Base-by-base conservation (phyloP, 441 rosid genomes). In the Euphorbia schlechtendalii region DNA sequence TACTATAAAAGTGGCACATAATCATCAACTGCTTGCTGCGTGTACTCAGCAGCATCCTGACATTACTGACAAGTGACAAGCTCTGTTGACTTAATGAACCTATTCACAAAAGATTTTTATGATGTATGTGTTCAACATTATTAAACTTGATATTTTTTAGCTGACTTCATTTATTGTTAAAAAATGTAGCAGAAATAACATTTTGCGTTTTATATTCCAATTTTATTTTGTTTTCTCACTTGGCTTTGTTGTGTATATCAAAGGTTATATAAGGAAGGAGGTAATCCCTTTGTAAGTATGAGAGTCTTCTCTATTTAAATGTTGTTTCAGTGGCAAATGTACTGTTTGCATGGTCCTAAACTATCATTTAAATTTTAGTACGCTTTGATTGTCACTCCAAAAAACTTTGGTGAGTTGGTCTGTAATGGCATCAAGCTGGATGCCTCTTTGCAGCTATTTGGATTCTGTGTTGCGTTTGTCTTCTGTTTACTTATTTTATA, bases 171-270 rank as follows among this genome's bases (percentile, higher is more conserved):
- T 54, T 7, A 54, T 30, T 43, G 27, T 3, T 13, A 21, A 53
- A 40, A 28, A 32, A 24, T 8, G 3, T 3, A 6, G 27, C 45
- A 6, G 15, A 25, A 21, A 28, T 63, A 34, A 61, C 22, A 10
- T 45, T 71, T 54, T 38, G 38, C 61, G 51, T 65, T 45, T 52
- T 21, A 7, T 66, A 25, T 54, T 36, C 10, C 25, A 30, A 40
- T 63, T 17, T 64, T 59, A 48, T 72, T 49, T 55, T 54, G 59
- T 27, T 56, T 67, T 73, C 69, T 73, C 69, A 49, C 71, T 43
- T 61, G 64, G 34, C 41, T 46, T 53, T 63, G 57, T 56, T 32
- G 34, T 32, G 34, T 62, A 54, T 53, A 51, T 66, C 48, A 27
- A 56, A 63, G 59, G 64, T 34, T 22, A 62, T 63, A 14, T 32